Conservation (phyloP, 1,284 basidiomycete genomes). For the Ustilago sp. region DNA sequence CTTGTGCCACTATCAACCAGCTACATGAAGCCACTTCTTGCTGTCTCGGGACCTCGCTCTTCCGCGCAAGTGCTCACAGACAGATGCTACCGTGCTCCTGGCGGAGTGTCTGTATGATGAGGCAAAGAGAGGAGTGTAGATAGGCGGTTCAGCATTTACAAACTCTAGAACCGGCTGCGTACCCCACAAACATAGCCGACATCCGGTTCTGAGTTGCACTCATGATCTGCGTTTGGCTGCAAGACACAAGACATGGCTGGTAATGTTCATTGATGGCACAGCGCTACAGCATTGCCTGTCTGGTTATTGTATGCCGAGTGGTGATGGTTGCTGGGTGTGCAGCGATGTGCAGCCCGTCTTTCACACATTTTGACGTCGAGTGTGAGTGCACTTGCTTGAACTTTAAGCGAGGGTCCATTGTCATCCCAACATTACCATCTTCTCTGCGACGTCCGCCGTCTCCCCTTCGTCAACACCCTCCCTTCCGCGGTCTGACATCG, state of each 20-base stretch:
- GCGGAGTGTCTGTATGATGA: neutral
- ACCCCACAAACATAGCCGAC: conserved; percentile 7
- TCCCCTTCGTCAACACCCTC: neutral
- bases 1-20: neutral
- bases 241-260: too few relatives aligned
- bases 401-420: conserved; percentile 1
- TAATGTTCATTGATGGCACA: too few relatives aligned
- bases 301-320: too few relatives aligned
- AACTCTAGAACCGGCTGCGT: conserved; percentile 2
- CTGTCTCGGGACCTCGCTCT: neutral
- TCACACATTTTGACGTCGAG: neutral
- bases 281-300: too few relatives aligned
- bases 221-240: neutral
- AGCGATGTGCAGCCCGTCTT: neutral
- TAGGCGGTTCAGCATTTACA: neutral
- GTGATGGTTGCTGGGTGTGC: too few relatives aligned
- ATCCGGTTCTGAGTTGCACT: neutral
- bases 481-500: too few relatives aligned
- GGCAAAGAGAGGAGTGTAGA: too few relatives aligned
- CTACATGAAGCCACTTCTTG: conserved; percentile 1
- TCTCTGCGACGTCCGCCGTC: neutral
- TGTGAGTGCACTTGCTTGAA: neutral
- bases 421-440: neutral
- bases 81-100: neutral
- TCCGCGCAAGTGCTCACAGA: neutral